Base-by-base conservation (phyloP, 192 early-diverging fungal genomes). In the Diversispora epigaea region DNA sequence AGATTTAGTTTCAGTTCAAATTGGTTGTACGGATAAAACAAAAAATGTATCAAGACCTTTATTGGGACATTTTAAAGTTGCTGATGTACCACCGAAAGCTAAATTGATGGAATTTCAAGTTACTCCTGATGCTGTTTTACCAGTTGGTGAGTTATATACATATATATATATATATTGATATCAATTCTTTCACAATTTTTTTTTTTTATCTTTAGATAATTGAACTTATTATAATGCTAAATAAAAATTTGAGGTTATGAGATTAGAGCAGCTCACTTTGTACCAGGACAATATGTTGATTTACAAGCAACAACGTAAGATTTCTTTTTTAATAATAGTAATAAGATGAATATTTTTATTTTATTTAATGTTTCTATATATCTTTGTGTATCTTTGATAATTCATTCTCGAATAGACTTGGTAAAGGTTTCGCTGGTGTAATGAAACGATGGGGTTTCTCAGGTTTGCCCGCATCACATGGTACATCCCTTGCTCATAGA, bases 371-470 rank as follows among this genome's bases (percentile, higher is more conserved):
- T 43, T 11, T 22, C 19, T 6, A 6, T 55, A 44, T 61, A 60
- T 8, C 3, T 10, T 39, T 60, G 12, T 39, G 10, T 43, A 43
- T n/a, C 3, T 39, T 44, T 11, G 43, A 19, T 39, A 12, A 17
- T 6, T 49, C 46, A 21, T n/a, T n/a, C 56, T 47, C 62, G 12
- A 58, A 19, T 52, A 93, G 91, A 22, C 87, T 92, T 52, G 95
- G 94, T 71, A 98, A 98, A 80, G 96, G 96, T 17, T 97, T 97
- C 84, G 91, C 92, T 75, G 97, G 97, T 76, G 94, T 90, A 6
- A 99, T 99, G 96, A 99, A 99, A 89, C 89, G 96, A 81, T 94
- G 92, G 89, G 91, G 91, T 43, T 97, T 97, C 79, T 87, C 84
- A 52, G 97, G 97, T 78, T 87, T 92, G 19, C 91, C 89, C 21